A percentile compares a stretch with the other conserved stretches of the same genome.
These are phyloP conservation scores for Fusarium udum DNA, from an alignment of 2,329 filamentous ascomycete species.

Conservation along the genomic window DNA sequence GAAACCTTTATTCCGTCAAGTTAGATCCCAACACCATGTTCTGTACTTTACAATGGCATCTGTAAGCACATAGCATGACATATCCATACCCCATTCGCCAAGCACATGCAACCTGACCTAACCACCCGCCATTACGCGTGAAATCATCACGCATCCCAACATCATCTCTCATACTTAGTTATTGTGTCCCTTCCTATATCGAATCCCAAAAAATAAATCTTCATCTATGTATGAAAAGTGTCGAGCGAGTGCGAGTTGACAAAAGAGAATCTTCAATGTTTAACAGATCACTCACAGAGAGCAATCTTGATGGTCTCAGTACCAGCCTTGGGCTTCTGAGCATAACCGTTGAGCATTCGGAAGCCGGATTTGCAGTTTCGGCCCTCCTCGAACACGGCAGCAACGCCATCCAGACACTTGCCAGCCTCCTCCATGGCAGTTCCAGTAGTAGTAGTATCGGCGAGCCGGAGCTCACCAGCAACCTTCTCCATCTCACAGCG, in stretches of 20 bases:
- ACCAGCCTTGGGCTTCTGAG: conserved; percentile 64
- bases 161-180: conserved; percentile 29
- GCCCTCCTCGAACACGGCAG: conserved; percentile 71
- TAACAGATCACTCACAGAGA: conserved; percentile 38
- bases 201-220: conserved; percentile 4
- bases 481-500: conserved; percentile 84
- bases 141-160: conserved; percentile 33
- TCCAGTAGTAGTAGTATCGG: conserved; percentile 62
- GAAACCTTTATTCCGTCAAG: conserved; percentile 19
- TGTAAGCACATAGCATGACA: conserved; percentile 33
- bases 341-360: conserved; percentile 70
- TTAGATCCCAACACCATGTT: conserved; percentile 21
- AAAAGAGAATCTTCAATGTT: conserved; percentile 36
- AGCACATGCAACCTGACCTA: conserved; percentile 13
- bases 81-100: conserved; percentile 41
- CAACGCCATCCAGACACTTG: conserved; percentile 68
- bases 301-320: conserved; percentile 53
- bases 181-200: conserved; percentile 16
- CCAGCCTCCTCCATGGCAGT: conserved; percentile 64
- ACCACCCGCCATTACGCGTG: conserved; percentile 23
- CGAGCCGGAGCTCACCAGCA: conserved; percentile 70
- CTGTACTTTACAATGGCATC: conserved; percentile 36
- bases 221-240: conserved; percentile 25
- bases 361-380: conserved; percentile 67
- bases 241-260: conserved; percentile 25